A percentile compares a stretch with the other conserved stretches of the same genome.
phyloP scores from a whole-genome alignment of 2,329 filamentous ascomycete genomes.

The Alternaria sp. region DNA sequence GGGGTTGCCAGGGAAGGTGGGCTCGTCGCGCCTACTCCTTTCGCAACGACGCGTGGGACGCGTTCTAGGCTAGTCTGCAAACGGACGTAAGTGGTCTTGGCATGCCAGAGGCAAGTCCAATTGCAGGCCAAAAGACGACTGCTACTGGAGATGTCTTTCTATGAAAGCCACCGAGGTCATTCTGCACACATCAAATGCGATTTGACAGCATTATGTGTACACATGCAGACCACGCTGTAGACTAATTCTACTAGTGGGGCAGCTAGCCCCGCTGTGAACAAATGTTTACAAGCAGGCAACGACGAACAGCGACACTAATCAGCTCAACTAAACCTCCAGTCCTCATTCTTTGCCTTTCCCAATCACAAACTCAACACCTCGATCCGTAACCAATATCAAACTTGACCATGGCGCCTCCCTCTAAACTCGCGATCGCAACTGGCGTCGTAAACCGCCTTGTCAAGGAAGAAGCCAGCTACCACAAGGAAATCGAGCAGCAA shows the following conservation, averaged over 20 bases:
- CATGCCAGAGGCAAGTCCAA: neutral
- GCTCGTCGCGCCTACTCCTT: slow-evolving; percentile 22
- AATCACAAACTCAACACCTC: neutral
- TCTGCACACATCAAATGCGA: neutral
- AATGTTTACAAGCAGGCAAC: slow-evolving; percentile 21
- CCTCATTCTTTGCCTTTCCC: neutral
- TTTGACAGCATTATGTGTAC: neutral
- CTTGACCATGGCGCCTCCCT: slow-evolving; percentile 73
- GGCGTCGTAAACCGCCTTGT: slow-evolving; percentile 81
- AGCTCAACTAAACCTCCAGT: neutral
- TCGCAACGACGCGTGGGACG: slow-evolving; percentile 28
- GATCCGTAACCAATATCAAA: neutral
- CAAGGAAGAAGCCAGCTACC: slow-evolving; percentile 91
- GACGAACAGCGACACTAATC: slow-evolving; percentile 2
- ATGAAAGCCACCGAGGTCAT: neutral
- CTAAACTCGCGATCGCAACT: slow-evolving; percentile 78
- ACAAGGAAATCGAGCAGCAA: slow-evolving; percentile 81
- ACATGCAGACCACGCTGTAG: neutral
- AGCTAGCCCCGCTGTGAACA: slow-evolving; percentile 24
- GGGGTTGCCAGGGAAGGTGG: slow-evolving; percentile 20
- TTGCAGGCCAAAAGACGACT: neutral
- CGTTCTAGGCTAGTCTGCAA: slow-evolving; percentile 29
- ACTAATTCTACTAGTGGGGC: slow-evolving; percentile 7
- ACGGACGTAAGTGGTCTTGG: slow-evolving; percentile 16
- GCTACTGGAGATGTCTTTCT: too few species aligned